Conservation (phyloP, 495 filamentous ascomycete species). For the Hypoxylon trugodes region DNA sequence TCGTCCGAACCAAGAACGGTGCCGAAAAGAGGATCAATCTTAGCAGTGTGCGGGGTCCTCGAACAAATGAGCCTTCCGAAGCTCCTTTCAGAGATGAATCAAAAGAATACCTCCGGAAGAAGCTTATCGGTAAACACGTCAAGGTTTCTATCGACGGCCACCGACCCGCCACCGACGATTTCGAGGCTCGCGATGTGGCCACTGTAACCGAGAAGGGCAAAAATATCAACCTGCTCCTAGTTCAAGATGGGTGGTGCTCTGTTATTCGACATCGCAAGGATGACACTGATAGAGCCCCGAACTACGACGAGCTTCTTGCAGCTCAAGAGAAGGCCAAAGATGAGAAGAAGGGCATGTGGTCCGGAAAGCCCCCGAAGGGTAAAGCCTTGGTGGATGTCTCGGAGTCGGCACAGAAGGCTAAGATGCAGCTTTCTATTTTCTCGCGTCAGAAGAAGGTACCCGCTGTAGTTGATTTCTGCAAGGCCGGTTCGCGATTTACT, state of each 20-base stretch:
- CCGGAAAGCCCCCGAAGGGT: constrained; percentile 78
- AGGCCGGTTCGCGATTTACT: constrained; percentile 92
- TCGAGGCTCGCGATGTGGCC: constrained; percentile 92
- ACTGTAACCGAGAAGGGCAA: constrained; percentile 84
- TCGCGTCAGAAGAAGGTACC: constrained; percentile 92
- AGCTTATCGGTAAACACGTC: constrained; percentile 94
- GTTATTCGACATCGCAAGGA: constrained; percentile 94
- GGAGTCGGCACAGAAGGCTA: constrained; percentile 92
- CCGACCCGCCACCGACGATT: constrained; percentile 87
- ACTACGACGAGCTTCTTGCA: constrained; percentile 90
- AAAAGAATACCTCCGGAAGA: constrained; percentile 95
- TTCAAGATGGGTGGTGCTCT: constrained; percentile 90
- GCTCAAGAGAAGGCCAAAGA: constrained; percentile 89
- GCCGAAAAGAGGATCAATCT: constrained; percentile 88
- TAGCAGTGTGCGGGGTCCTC: constrained; percentile 91
- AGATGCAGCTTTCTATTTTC: constrained; percentile 85
- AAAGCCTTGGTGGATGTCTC: constrained; percentile 89
- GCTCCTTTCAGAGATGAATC: constrained; percentile 89
- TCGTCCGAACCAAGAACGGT: constrained; percentile 82
- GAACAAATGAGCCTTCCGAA: constrained; percentile 65
- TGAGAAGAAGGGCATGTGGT: constrained; percentile 91
- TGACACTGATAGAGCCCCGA: constrained; percentile 88
- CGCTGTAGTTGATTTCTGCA: constrained; percentile 95
- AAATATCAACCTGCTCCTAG: constrained; percentile 83
- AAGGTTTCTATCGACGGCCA: constrained; percentile 87